Percentiles rank a stretch among this genome's conserved stretches.
phyloP scores from a whole-genome alignment of 2,329 filamentous ascomycete genomes.

The Fusarium marasasianum region DNA sequence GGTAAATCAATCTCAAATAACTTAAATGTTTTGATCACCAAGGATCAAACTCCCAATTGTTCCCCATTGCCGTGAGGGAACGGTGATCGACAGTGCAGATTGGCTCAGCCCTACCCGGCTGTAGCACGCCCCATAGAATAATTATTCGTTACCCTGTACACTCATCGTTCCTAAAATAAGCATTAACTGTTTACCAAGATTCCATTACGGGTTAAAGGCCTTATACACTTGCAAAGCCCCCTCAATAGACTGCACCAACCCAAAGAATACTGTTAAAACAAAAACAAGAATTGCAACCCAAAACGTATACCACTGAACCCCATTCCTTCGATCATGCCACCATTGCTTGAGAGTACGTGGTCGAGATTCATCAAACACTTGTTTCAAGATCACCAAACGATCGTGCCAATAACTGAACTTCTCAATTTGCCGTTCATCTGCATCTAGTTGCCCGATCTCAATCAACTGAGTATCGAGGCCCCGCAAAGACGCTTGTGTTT shows the following conservation, averaged over 20 bases:
- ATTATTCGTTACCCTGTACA: no score
- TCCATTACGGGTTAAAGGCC: not conserved
- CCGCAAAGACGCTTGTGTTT: not conserved
- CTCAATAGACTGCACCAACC: not conserved
- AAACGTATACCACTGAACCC: not conserved
- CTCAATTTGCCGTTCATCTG: not conserved
- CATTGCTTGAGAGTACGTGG: not conserved
- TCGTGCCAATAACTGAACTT: not conserved
- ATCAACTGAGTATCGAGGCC: not conserved
- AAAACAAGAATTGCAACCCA: not conserved
- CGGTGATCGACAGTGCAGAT: not conserved
- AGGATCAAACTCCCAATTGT: not conserved
- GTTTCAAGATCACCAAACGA: not conserved
- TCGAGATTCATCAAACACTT: not conserved
- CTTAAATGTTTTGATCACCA: no score
- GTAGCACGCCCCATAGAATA: no score
- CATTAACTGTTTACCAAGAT: not conserved
- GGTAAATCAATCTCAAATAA: accelerated
- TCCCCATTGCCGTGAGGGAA: not conserved
- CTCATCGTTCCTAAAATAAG: not conserved
- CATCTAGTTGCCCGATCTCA: not conserved
- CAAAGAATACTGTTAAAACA: not conserved
- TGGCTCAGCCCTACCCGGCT: not conserved
- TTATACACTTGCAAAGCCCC: not conserved
- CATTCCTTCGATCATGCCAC: not conserved